Evolutionary conservation across 2,329 filamentous ascomycete genomes (phyloP).

Genomic region (Colletotrichum musae): DNA sequence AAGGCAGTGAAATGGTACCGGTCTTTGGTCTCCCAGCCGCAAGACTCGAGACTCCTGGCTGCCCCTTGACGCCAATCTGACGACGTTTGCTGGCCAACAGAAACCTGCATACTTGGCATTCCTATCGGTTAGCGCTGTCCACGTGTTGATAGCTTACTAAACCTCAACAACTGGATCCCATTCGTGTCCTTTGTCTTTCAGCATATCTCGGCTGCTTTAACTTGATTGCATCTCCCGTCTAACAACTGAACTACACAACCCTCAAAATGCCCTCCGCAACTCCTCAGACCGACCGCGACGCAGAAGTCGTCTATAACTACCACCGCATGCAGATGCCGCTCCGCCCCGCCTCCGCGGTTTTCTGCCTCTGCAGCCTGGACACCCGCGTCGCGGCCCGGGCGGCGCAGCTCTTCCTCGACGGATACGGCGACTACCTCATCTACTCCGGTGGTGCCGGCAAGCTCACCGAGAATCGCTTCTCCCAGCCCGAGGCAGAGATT

Average conservation of each 20-base stretch:
- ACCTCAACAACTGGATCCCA: neutral
- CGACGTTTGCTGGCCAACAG: no score
- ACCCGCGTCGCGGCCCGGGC: constrained; percentile 59
- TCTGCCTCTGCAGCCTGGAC: constrained; percentile 64
- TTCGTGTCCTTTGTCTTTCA: neutral
- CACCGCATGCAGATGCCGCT: constrained; percentile 57
- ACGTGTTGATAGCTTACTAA: constrained; percentile 18
- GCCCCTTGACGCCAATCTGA: no score
- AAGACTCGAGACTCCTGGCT: no score
- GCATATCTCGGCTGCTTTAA: neutral
- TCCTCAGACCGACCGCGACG: constrained; percentile 47
- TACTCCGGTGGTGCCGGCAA: constrained; percentile 60
- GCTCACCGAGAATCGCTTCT: constrained; percentile 57
- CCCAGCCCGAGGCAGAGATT: constrained; percentile 57
- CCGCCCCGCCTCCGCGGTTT: constrained; percentile 56
- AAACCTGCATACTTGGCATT: constrained; percentile 11
- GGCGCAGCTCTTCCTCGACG: constrained; percentile 58
- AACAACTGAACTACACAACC: neutral
- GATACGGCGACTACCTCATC: constrained; percentile 56
- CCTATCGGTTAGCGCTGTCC: neutral
- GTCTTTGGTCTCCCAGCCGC: no score
- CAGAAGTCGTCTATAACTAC: constrained; percentile 59
- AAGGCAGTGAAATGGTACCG: no score
- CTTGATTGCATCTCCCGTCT: neutral
- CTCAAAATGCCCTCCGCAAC: neutral